Evolutionary conservation across 1,284 basidiomycete genomes (phyloP), one percentile per base, ranked within the genome.

Genomic region (Spongiforma sp.): DNA sequence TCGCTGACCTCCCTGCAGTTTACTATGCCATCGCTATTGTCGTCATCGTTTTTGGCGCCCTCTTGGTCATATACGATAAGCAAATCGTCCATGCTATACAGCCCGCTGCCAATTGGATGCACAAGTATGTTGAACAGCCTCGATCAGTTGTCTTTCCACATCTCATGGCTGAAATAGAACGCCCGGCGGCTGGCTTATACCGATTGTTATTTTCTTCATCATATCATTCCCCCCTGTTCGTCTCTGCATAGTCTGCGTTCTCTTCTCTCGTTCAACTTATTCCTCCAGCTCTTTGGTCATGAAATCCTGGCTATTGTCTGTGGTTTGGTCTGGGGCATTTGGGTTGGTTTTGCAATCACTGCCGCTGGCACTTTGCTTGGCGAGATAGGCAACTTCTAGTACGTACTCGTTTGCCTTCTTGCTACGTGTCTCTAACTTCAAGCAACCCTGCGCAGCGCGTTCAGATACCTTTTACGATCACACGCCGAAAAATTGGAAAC

Each of bases 131-230:
- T 12, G 12, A 24, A 5, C 7, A 46, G 2, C 24, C 12, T 8
- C n/a, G 1, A 8, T 6, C 9, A 10, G 2, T 46, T 21, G 14
- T 39, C 37, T 14, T 39, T 28, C 56, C 15, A 56, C 62, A n/a
- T 39, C 24, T 63, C 36, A 50, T n/a, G n/a, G 26, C 57, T 26
- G 34, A 43, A 34, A 32, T 60, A 85, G 84, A 6, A 55, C 84
- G 4, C 71, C 73, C 34, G 77, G 73, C 57, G 94, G 95, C 24
- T 96, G 89, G 89, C 76, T 91, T 21, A 93, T 97, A 52, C 94
- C 95, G 2, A 93, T 96, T 57, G 92, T 79, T 53, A 82, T 94
- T 59, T 80, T 93, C 32, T 91, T 94, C 72, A 81, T 94, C 67
- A 87, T 94, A 43, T 92, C 90, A 0, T 91, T 93, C 75, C 90